Base-by-base conservation (phyloP, 108 stramenopile genomes). In the Cyclotella sp. region DNA sequence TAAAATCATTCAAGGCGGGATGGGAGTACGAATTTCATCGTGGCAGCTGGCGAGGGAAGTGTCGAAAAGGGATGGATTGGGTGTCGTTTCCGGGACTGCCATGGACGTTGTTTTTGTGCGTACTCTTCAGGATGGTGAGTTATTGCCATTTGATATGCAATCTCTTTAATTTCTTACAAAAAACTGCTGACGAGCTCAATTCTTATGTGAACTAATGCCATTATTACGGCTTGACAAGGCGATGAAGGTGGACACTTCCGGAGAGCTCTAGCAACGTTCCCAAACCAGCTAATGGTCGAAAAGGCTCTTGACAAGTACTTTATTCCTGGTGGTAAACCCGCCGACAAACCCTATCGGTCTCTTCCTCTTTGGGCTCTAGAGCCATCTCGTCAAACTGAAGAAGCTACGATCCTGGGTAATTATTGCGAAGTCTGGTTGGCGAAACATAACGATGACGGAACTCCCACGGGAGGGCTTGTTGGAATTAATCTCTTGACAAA, bases 371-470 rank as follows among this genome's bases (percentile, higher is more conserved):
- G 85, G 85, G 65, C 78, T 15, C 8, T 76, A 21, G 63, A 22
- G 18, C 85, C 85, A 8, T 44, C 62, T 43, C 82, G 79, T 19
- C 52, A 78, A 14, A 30, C 70, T 16, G 47, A 49, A 49, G 85
- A 86, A 67, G 81, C 67, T 40, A 62, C 76, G 2, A 70, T 86
- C 26, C 45, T 86, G 29, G 85, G 71, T 18, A 86, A 86, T 53
- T 86, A 76, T 39, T 77, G 72, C 30, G 82, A 86, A 69, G 85
- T 86, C 34, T 86, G 85, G 85, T 70, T 86, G 30, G 85, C 85
- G 8, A 86, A 83, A 54, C 85, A 86, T 70, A 64, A 86, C 44
- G 85, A 86, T 59, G 82, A 86, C 39, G 78, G 82, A 26, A 72
- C 52, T 15, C 72, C 67, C 3, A 79, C 70, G 0, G 78, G 54